Evolutionary conservation across 1,284 basidiomycete species (phyloP), one percentile per base, ranked within the genome.

Genomic region (Stygiomarasmius scandens): DNA sequence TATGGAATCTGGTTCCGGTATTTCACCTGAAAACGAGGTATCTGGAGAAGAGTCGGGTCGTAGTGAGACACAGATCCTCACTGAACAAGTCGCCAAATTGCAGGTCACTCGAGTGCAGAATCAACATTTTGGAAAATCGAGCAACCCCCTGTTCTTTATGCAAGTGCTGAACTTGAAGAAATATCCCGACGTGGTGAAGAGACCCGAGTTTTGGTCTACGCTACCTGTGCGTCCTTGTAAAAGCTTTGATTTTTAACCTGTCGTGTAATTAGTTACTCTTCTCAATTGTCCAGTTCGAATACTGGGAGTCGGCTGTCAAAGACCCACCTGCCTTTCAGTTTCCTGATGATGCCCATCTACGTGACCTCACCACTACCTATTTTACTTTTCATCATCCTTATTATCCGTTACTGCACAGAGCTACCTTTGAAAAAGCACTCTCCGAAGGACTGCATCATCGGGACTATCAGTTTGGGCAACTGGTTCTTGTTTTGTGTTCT

Each of bases 371-470:
- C 58, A 77, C 85, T 14, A 73, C 83, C 16, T 91, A 83, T 67
- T 92, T 92, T 65, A 61, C 61, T 6, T 62, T 79, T 49, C 64
- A 79, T 63, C 86, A 90, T 67, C 62, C 70, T 14, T 71, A 81
- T 56, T 68, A 79, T n/a, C 83, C 85, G 2, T 71, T 92, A 14
- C 69, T 92, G 9, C 89, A 92, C 64, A 78, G 80, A 0, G 79
- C 80, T 2, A 82, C 80, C 22, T 90, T 92, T 63, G 78, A 84
- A 54, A 10, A 20, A 20, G 68, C 75, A 34, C 71, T 78, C 36
- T 63, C 66, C 20, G 67, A 70, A 12, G 71, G 72, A 2, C 61
- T 76, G 38, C 74, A 79, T 62, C 65, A 70, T 24, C 71, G 64
- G 1, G 74, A 79, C 58, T 56, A 63, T 24, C 67, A 71, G 3